Conservation (phyloP, 352 stramenopile species). For the Pythium brassicae region DNA sequence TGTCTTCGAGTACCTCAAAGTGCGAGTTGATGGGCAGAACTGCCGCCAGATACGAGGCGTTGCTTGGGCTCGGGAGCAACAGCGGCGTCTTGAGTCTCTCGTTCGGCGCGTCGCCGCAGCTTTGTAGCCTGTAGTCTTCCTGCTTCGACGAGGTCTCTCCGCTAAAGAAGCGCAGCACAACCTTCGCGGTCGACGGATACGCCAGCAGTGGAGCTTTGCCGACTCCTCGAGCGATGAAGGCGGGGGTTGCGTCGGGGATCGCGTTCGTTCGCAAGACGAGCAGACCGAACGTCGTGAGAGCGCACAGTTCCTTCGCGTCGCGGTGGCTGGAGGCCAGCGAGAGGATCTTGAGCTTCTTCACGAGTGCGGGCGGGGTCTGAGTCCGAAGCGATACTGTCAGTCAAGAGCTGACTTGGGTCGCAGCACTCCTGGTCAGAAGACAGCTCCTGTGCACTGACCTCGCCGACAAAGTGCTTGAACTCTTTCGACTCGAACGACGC, state of each 20-base stretch:
- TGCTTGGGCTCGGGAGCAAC: constrained; percentile 32
- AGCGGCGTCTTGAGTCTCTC: constrained; percentile 32
- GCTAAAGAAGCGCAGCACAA: constrained; percentile 42
- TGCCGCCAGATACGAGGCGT: constrained; percentile 34
- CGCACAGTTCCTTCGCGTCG: constrained; percentile 38
- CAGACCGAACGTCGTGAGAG: constrained; percentile 51
- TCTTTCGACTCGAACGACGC: constrained; percentile 49
- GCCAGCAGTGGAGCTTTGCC: constrained; percentile 44
- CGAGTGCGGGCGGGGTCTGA: constrained; percentile 2
- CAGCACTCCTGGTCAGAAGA: neutral
- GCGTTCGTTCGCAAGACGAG: constrained; percentile 35
- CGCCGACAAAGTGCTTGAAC: constrained; percentile 24
- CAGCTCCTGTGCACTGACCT: constrained; percentile 12
- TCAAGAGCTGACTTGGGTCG: no score
- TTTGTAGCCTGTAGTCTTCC: constrained; percentile 53
- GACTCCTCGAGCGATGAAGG: constrained; percentile 33
- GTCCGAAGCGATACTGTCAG: neutral
- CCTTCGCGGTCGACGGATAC: constrained; percentile 30
- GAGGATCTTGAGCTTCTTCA: constrained; percentile 55
- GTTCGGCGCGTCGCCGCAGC: constrained; percentile 30
- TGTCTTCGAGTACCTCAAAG: constrained; percentile 36
- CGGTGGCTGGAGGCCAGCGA: constrained; percentile 34
- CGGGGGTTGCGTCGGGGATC: constrained; percentile 23
- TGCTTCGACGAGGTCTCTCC: constrained; percentile 50
- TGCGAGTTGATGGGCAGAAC: constrained; percentile 44